Evolutionary conservation across 768 basidiomycete species (phyloP).

Genomic region (Amanita muscaria): DNA sequence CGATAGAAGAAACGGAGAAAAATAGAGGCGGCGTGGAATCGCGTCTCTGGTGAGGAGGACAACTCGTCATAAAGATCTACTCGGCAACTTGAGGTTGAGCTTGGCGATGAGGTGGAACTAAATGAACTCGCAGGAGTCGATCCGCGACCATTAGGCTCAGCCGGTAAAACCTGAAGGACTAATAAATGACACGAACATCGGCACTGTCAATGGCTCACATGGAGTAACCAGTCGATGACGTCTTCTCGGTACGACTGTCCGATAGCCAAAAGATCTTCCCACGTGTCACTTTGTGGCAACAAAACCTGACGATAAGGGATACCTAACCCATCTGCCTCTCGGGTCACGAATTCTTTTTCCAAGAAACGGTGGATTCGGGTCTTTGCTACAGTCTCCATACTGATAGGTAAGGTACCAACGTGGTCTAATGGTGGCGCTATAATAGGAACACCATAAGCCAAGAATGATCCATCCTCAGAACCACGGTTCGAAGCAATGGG

Average conservation of each 20-base stretch:
- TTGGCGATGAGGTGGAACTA: constrained; percentile 10
- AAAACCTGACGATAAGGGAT: constrained; percentile 4
- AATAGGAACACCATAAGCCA: constrained; percentile 31
- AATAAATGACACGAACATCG: constrained; percentile 1
- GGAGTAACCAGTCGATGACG: constrained; percentile 37
- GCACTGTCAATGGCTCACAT: constrained; percentile 21
- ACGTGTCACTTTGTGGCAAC: constrained; percentile 11
- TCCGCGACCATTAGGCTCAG: constrained; percentile 2
- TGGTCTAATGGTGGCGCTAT: constrained; percentile 43
- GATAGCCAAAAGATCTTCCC: constrained; percentile 24
- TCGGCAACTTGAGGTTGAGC: constrained; percentile 4
- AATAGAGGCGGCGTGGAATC: constrained; percentile 57
- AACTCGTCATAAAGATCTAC: constrained; percentile 45
- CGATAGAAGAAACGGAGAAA: constrained; percentile 49
- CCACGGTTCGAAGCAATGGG: background rate
- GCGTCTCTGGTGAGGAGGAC: constrained; percentile 42
- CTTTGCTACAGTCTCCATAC: constrained; percentile 35
- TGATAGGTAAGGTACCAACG: constrained; percentile 23
- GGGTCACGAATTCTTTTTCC: constrained; percentile 29
- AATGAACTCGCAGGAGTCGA: constrained; percentile 8
- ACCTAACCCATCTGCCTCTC: constrained; percentile 28
- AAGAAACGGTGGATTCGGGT: constrained; percentile 31
- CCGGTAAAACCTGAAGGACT: constrained; percentile 13
- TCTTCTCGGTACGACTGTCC: constrained; percentile 24
- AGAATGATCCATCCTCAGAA: background rate